Base-by-base conservation (phyloP, 495 filamentous ascomycete species). In the Stereocaulon alpinum region DNA sequence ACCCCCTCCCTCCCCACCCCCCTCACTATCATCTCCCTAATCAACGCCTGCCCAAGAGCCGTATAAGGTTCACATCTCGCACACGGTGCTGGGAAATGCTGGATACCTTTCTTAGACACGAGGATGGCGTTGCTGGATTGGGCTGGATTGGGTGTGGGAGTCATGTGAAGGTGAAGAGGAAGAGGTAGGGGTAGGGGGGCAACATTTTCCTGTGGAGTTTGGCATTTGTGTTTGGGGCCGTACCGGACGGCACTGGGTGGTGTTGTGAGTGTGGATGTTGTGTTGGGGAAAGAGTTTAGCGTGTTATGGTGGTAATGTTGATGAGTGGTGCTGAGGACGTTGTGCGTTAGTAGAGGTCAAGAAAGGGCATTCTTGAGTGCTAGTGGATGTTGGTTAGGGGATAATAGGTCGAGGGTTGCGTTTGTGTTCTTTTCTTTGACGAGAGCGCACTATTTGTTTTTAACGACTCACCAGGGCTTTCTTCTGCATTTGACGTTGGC, bases 1-100 rank as follows among this genome's bases (percentile, higher is more conserved):
- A n/a, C n/a, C n/a, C n/a, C n/a, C n/a, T n/a, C n/a, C n/a, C n/a
- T n/a, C n/a, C n/a, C n/a, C n/a, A n/a, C n/a, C n/a, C n/a, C n/a
- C n/a, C n/a, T n/a, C n/a, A 29, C 30, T 27, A 34, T 4, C 27
- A 51, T 51, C 4, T 51, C 17, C 18, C 27, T 5, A 30, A 51
- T 34, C 4, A 51, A n/a, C 3, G 48, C 56, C 18, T 58, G 56
- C 20, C 34, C 56, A 5, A 48, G 22, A 6, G 56, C 1, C 22
- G 56, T 58, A 32, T 49, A 15, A 0, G 56, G 44, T n/a, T 58
- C 34, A 12, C 56, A 58, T 30, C 56, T 30, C 6, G 22, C 45
- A 27, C 56, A 58, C 3, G 43, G 44, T 0, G 22, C 1, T 1
- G 17, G 0, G 11, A 58, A 17, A 3, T 10, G n/a, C 9, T 24